Base-by-base conservation (phyloP, 768 basidiomycete genomes). In the Russula olivacea region DNA sequence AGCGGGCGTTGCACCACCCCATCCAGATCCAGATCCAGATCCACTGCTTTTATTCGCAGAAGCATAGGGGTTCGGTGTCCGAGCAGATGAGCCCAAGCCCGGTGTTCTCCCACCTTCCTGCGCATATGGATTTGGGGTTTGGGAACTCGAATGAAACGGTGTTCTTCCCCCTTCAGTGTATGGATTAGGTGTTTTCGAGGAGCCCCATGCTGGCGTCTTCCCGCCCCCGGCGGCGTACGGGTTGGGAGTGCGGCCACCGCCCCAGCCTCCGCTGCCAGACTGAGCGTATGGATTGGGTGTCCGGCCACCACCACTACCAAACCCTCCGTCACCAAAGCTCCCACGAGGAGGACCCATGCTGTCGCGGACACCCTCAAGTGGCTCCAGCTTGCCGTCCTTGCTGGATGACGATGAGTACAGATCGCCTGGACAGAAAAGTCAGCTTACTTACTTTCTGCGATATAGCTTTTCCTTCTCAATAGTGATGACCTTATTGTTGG, bases 401-500 rank as follows among this genome's bases (percentile, higher is more conserved):
- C 87, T 88, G 47, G n/a, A 65, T 52, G 48, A 48, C n/a, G 58
- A 59, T 53, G 50, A 57, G 59, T 7, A 51, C 34, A 64, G 50
- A 28, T n/a, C 25, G 15, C 41, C 23, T 8, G 14, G 1, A 19
- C 30, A 25, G 41, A 28, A 30, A n/a, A 45, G 49, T 17, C 48
- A 51, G 30, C 61, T 15, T 2, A 80, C 89, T 71, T 70, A 92
- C 91, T 84, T 73, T 75, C 87, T 81, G 60, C 86, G 80, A 65
- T 83, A 80, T 21, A 96, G 74, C 70, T 90, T 91, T 50, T 82
- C 80, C 70, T 93, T 91, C 53, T 90, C 88, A 61, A 98, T 86
- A 43, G 87, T 87, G 61, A 99, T 86, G 23, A 94, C 79, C 74
- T 92, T 94, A 74, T 94, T 95, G 43, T 88, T 88, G 15, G 93